Conservation (phyloP, 106 monocot genomes). For the Acorus gramineus region DNA sequence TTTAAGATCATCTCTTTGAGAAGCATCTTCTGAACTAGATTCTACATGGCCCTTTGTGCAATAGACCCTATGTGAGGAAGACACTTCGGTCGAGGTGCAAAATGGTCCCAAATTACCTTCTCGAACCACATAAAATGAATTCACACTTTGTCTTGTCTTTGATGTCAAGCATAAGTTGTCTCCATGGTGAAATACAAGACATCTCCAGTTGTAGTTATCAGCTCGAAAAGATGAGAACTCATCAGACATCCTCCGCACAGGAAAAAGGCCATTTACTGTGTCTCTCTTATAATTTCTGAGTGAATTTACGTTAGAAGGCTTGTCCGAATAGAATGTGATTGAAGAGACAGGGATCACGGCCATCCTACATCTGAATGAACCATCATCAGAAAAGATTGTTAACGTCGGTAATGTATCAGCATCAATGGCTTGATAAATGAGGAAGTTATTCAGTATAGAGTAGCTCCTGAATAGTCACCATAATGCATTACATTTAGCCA, state of each 20-base stretch:
- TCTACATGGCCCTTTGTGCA: background rate
- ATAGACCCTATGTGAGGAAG: conserved; percentile 2
- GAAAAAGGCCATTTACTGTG: background rate
- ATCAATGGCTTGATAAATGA: no score
- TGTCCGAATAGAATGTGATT: background rate
- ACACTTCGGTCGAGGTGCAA: conserved; percentile 2
- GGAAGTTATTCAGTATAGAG: no score
- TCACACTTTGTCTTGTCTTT: background rate
- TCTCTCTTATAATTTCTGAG: conserved; percentile 4
- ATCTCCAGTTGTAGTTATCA: conserved; percentile 1
- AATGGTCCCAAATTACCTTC: background rate
- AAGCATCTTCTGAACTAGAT: conserved; percentile 6
- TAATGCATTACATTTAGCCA: no score
- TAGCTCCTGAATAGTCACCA: no score
- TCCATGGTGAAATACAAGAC: conserved; percentile 2
- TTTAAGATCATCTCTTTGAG: conserved; percentile 6
- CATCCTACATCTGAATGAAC: conserved; percentile 3
- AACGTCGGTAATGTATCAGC: no score
- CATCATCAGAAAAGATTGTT: no score
- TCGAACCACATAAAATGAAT: conserved; percentile 7
- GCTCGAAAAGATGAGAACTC: background rate
- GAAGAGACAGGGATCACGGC: conserved; percentile 5
- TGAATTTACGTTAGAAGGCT: background rate
- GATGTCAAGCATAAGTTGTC: background rate
- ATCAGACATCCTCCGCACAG: background rate